Conservation (phyloP, 768 basidiomycete genomes). For the Boletus reticulatus region DNA sequence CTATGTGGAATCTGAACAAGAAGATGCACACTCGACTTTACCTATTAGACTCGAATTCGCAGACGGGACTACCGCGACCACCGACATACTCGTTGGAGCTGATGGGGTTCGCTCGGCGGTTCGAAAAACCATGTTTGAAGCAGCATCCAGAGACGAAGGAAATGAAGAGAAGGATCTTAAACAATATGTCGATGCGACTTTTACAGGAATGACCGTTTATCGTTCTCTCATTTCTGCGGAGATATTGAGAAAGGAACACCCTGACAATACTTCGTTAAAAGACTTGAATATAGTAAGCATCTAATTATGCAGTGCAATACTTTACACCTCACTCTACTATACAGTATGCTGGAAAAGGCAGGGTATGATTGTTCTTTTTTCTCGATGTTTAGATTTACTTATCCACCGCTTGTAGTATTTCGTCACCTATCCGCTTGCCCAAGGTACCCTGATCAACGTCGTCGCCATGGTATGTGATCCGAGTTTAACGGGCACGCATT, state of each 20-base stretch:
- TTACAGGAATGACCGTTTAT: slow-evolving; percentile 42
- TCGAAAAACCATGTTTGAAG: slow-evolving; percentile 24
- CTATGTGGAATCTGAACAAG: slow-evolving; percentile 8
- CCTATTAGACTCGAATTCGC: slow-evolving; percentile 11
- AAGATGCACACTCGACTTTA: slow-evolving; percentile 26
- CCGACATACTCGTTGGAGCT: slow-evolving; percentile 45
- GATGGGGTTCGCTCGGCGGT: slow-evolving; percentile 40
- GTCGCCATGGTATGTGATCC: slow-evolving; percentile 32
- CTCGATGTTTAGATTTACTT: neutral
- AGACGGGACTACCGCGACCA: slow-evolving; percentile 19
- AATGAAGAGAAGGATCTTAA: neutral
- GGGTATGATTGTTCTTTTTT: neutral
- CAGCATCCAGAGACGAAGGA: neutral
- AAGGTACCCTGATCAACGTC: slow-evolving; percentile 37
- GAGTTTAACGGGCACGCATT: slow-evolving; percentile 26
- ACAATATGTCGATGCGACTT: slow-evolving; percentile 30
- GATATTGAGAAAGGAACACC: slow-evolving; percentile 24
- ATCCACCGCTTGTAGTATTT: slow-evolving; percentile 30
- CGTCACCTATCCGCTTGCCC: slow-evolving; percentile 39
- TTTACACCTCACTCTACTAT: slow-evolving; percentile 8
- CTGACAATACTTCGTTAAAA: slow-evolving; percentile 20
- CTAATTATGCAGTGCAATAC: neutral
- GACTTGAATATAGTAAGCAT: slow-evolving; percentile 18
- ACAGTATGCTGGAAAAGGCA: slow-evolving; percentile 15
- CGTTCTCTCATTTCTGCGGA: slow-evolving; percentile 37